Percentiles rank a stretch among this genome's conserved stretches.
Evolutionary conservation across 106 monocot species (phyloP).

Genomic region (Posidonia australis): DNA sequence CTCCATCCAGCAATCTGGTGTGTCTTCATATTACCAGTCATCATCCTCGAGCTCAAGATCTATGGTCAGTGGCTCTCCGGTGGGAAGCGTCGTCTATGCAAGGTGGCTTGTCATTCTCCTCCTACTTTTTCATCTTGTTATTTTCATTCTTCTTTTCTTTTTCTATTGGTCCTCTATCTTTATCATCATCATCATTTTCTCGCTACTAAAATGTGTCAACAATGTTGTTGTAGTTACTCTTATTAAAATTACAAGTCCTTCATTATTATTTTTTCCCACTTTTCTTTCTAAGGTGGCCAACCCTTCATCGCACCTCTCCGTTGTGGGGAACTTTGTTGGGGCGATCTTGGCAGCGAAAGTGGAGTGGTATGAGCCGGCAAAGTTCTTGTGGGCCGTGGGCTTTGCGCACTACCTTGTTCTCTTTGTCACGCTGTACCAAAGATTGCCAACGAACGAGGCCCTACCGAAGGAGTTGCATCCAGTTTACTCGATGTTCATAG

Average conservation of each 20-base stretch:
- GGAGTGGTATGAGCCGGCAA: conserved; percentile 62
- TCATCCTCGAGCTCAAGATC: conserved; percentile 79
- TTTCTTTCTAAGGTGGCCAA: conserved; percentile 54
- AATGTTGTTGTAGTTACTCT: too few species aligned
- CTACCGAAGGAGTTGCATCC: conserved; percentile 91
- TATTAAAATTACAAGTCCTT: too few species aligned
- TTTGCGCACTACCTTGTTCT: conserved; percentile 73
- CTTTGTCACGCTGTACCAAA: conserved; percentile 87
- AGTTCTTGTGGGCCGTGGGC: conserved; percentile 76
- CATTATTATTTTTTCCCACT: too few species aligned
- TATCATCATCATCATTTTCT: too few species aligned
- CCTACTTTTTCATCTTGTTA: too few species aligned
- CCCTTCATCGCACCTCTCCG: conserved; percentile 77
- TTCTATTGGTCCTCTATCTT: too few species aligned
- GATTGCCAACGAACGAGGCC: conserved; percentile 74
- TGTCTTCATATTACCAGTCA: conserved; percentile 44
- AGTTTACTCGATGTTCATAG: conserved; percentile 89
- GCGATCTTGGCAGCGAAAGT: conserved; percentile 58
- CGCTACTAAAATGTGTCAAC: too few species aligned
- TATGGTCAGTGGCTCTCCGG: conserved; percentile 96
- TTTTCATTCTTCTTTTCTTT: too few species aligned
- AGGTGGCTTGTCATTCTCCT: conserved; percentile 25
- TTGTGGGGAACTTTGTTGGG: conserved; percentile 86
- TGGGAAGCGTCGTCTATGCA: conserved; percentile 77
- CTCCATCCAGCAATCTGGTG: conserved; percentile 57